Evolutionary conservation across 1,284 basidiomycete genomes (phyloP), one percentile per base, ranked within the genome.

Genomic region (Apiotrichum siamense): DNA sequence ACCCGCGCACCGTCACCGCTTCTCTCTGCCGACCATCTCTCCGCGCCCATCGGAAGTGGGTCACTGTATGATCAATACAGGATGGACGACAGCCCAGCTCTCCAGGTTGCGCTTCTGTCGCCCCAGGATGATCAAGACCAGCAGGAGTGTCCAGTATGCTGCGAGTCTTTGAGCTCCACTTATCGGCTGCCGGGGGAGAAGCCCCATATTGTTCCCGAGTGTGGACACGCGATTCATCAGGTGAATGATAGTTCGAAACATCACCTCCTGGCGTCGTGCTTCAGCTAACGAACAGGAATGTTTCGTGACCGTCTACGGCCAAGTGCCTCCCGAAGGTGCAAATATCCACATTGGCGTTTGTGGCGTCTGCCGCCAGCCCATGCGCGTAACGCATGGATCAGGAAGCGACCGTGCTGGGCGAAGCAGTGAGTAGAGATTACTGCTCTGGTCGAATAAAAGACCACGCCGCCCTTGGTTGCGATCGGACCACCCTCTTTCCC

Each of bases 221-320:
- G 94, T 64, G 92, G 94, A n/a, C 94, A 98, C 76, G 86, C 88
- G 11, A 81, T 98, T 23, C 94, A 96, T 75, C 87, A 96, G 77
- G 89, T 88, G 59, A 67, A 82, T 35, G 11, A 31, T 18, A 18
- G 26, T 27, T 18, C 9, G 10, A 11, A 31, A 31, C 29, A n/a
- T n/a, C n/a, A n/a, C n/a, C n/a, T n/a, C n/a, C n/a, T n/a, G n/a
- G n/a, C n/a, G n/a, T 15, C 11, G 4, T 27, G 3, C 3, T n/a
- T 38, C n/a, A 27, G 47, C 43, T 53, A 48, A 50, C 54, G 49
- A 6, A 9, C 50, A 93, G 88, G 91, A 90, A 18, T 97, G 93
- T 75, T 97, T 96, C 69, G 88, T 84, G 10, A 88, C 90, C 13
- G 93, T 97, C 6, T 98, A 98, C 72, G 93, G 93, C 13, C 85